A percentile compares a stretch with the other conserved stretches of the same genome.
Conservation (phyloP, 75 land plant genomes). For the Pinus taeda region DNA sequence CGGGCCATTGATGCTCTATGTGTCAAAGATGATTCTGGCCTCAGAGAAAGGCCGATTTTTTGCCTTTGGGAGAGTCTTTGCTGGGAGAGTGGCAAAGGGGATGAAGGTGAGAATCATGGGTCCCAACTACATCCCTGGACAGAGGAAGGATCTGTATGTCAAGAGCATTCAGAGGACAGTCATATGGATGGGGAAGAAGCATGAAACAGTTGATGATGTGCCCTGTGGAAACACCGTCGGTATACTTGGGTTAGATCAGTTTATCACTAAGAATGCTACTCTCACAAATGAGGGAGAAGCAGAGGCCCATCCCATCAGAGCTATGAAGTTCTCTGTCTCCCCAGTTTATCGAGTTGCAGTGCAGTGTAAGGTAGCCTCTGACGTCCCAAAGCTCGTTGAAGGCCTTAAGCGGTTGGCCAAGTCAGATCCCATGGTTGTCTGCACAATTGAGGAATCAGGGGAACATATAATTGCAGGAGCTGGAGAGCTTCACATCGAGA, state of each 20-base stretch:
- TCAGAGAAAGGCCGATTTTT: slow-evolving; percentile 69
- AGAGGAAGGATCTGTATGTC: slow-evolving; percentile 66
- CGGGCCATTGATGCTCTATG: slow-evolving; percentile 67
- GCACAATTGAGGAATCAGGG: too few relatives aligned
- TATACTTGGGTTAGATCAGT: slow-evolving; percentile 75
- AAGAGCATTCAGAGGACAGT: slow-evolving; percentile 88
- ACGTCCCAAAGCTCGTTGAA: too few relatives aligned
- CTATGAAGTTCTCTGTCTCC: slow-evolving; percentile 83
- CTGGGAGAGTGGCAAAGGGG: slow-evolving; percentile 55
- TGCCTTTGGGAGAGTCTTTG: slow-evolving; percentile 48
- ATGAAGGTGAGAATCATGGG: slow-evolving; percentile 71
- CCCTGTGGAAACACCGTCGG: slow-evolving; percentile 86
- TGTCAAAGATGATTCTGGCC: slow-evolving; percentile 82
- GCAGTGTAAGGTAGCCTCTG: slow-evolving; percentile 63
- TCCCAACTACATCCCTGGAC: slow-evolving; percentile 64
- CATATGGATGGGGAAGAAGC: slow-evolving; percentile 85
- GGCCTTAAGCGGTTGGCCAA: too few relatives aligned
- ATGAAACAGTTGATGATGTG: slow-evolving; percentile 80
- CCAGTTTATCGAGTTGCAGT: slow-evolving; percentile 84
- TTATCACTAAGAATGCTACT: slow-evolving; percentile 81
- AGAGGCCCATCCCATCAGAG: slow-evolving; percentile 74
- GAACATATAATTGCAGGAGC: too few relatives aligned
- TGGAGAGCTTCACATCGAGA: too few relatives aligned
- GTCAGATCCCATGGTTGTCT: too few relatives aligned
- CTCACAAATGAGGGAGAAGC: slow-evolving; percentile 74